Evolutionary conservation across 352 stramenopile species (phyloP).

Genomic region (Globisporangium iwayamae): DNA sequence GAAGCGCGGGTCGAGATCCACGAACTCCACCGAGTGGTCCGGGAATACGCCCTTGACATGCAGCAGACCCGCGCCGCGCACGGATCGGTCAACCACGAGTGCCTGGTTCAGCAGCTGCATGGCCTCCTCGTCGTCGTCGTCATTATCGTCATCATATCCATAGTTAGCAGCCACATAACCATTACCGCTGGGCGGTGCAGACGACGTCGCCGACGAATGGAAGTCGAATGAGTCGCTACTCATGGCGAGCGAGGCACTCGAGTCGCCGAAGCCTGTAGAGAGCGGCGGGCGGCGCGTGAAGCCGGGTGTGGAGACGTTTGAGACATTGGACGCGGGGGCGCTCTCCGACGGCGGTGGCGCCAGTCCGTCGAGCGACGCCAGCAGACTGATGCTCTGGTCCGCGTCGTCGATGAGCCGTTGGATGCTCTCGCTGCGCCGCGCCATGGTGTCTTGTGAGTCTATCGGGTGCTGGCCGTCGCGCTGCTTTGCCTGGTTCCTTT

Average conservation of each 20-base stretch:
- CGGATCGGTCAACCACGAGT: slow-evolving; percentile 44
- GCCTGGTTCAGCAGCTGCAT: neutral
- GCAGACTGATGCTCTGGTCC: slow-evolving; percentile 61
- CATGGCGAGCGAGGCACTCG: slow-evolving; percentile 15
- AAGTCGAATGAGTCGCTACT: slow-evolving; percentile 40
- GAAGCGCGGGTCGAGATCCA: slow-evolving; percentile 68
- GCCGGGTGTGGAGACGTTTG: neutral
- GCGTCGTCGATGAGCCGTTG: slow-evolving; percentile 78
- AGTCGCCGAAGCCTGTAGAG: slow-evolving; percentile 14
- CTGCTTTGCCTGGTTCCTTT: no score
- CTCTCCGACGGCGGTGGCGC: neutral
- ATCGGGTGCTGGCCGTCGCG: no score
- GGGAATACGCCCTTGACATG: slow-evolving; percentile 83
- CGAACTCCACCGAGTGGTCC: slow-evolving; percentile 78
- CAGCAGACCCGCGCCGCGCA: slow-evolving; percentile 43
- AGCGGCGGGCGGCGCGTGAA: slow-evolving; percentile 11
- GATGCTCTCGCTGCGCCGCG: slow-evolving; percentile 44
- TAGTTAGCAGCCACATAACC: no score
- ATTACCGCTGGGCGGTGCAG: neutral
- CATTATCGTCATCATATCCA: slow-evolving; percentile 13
- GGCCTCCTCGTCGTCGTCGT: slow-evolving; percentile 19
- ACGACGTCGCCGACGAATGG: slow-evolving; percentile 14
- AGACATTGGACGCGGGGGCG: neutral
- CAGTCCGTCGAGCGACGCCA: slow-evolving; percentile 51
- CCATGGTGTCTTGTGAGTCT: slow-evolving; percentile 3